Evolutionary conservation across 805 yeast species (phyloP).

Genomic region (Candida morakotiae): DNA sequence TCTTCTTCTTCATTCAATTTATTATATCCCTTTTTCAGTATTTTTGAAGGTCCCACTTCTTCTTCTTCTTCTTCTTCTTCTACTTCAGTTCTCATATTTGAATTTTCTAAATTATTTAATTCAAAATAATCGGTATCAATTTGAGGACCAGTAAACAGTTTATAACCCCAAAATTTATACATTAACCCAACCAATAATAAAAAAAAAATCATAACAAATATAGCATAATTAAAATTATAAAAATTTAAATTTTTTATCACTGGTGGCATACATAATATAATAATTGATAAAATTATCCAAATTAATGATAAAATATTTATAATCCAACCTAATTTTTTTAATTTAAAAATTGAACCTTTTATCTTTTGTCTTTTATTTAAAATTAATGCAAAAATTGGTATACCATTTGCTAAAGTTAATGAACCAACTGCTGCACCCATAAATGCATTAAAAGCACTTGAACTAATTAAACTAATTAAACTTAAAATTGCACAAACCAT

Average conservation of each 20-base stretch:
- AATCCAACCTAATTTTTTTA: slow-evolving; percentile 60
- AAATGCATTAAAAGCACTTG: slow-evolving; percentile 78
- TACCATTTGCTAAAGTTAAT: slow-evolving; percentile 69
- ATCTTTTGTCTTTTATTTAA: slow-evolving; percentile 57
- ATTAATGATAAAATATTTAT: slow-evolving; percentile 54
- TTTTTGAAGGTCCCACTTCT: background rate
- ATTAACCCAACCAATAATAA: slow-evolving; percentile 44
- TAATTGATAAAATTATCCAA: slow-evolving; percentile 57
- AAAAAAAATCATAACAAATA: slow-evolving; percentile 54
- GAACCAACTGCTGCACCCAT: slow-evolving; percentile 79
- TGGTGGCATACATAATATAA: slow-evolving; percentile 70
- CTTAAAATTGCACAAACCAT: slow-evolving; percentile 58
- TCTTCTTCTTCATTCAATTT: background rate
- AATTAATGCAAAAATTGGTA: slow-evolving; percentile 65
- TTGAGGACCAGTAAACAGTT: slow-evolving; percentile 61
- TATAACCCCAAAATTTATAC: slow-evolving; percentile 61
- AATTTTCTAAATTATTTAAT: slow-evolving; percentile 23
- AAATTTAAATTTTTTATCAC: slow-evolving; percentile 41
- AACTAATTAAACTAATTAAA: slow-evolving; percentile 60
- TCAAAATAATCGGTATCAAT: slow-evolving; percentile 44
- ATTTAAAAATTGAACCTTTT: slow-evolving; percentile 64
- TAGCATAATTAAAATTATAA: slow-evolving; percentile 57
- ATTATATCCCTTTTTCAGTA: background rate
- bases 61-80: slow-evolving; percentile 9
- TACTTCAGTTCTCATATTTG: slow-evolving; percentile 10